These are phyloP conservation scores for Claviceps spartinae DNA, from an alignment of 2,329 filamentous ascomycete species.

Conservation along the genomic window DNA sequence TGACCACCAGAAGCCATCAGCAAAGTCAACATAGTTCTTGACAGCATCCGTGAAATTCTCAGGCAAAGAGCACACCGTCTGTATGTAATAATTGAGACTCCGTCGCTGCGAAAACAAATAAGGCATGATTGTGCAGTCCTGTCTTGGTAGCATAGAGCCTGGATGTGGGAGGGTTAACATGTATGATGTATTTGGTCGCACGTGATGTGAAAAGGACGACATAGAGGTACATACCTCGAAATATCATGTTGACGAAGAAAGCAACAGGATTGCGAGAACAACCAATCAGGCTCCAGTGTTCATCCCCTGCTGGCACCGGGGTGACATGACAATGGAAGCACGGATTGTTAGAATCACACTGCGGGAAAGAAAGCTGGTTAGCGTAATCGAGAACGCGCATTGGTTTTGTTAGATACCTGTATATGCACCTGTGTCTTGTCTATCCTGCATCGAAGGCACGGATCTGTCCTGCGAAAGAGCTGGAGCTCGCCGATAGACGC, in stretches of 20 bases:
- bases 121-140: constrained; percentile 34
- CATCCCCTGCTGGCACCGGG: constrained; percentile 22
- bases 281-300: constrained; percentile 35
- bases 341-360: constrained; percentile 39
- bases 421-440: constrained; percentile 29
- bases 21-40: constrained; percentile 34
- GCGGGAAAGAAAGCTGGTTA: background rate
- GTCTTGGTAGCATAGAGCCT: constrained; percentile 35
- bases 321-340: constrained; percentile 33
- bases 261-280: constrained; percentile 37
- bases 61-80: constrained; percentile 30
- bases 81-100: constrained; percentile 38
- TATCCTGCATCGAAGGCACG: constrained; percentile 39
- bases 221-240: constrained; percentile 29
- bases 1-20: constrained; percentile 45
- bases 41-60: constrained; percentile 27
- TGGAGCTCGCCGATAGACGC: constrained; percentile 44
- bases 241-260: constrained; percentile 33
- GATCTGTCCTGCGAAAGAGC: constrained; percentile 31
- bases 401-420: background rate
- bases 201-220: background rate
- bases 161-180: background rate
- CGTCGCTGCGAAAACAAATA: constrained; percentile 35
- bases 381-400: background rate
- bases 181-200: background rate